Evolutionary conservation across 345 rosid species (phyloP).

Genomic region (Camelina laxa): DNA sequence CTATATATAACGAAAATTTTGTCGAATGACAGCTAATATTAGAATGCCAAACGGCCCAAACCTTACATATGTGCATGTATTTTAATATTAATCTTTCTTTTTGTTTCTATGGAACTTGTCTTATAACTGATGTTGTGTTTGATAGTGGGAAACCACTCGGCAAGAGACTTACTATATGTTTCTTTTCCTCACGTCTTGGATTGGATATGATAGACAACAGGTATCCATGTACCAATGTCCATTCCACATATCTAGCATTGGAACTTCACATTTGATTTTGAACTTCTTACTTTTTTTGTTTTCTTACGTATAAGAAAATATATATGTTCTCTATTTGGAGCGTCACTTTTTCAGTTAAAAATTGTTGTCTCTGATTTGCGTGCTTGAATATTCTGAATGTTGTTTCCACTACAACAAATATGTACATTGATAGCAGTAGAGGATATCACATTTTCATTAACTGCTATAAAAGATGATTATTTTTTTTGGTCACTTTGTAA

Average conservation of each 20-base stretch:
- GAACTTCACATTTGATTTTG: neutral
- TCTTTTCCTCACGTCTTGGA: neutral
- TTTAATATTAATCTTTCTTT: constrained; percentile 6
- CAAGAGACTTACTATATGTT: neutral
- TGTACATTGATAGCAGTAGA: neutral
- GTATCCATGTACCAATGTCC: neutral
- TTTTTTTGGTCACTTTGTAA: no score
- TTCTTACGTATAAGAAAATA: neutral
- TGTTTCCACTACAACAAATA: neutral
- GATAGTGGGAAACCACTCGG: constrained; percentile 20
- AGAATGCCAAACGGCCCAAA: neutral
- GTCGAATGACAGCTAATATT: neutral
- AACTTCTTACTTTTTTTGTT: neutral
- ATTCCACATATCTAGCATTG: neutral
- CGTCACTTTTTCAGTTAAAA: neutral
- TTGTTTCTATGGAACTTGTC: constrained; percentile 1
- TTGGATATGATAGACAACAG: neutral
- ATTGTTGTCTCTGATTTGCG: neutral
- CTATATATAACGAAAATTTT: neutral
- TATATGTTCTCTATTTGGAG: neutral
- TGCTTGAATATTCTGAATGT: neutral
- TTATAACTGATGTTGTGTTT: constrained; percentile 1
- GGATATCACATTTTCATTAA: no score
- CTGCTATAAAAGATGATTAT: no score
- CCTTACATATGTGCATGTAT: neutral